phyloP scores from a whole-genome alignment of 2,329 filamentous ascomycete species.

The Chrysoporthe deuterocubensis region DNA sequence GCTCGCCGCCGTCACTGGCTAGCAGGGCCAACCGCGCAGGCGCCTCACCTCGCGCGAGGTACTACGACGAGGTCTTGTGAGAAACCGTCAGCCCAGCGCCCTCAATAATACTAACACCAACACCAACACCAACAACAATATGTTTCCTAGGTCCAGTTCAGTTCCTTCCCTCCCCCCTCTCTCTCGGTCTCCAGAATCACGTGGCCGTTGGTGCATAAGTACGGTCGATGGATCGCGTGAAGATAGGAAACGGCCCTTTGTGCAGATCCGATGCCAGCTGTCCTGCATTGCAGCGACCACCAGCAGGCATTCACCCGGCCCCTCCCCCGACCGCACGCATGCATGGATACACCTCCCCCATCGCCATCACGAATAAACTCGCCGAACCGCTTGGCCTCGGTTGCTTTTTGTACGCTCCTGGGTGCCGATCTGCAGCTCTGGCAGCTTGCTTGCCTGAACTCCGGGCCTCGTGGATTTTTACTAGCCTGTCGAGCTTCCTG shows the following conservation, averaged over 20 bases:
- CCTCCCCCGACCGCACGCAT: not conserved
- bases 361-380: too few species aligned
- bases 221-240: not conserved
- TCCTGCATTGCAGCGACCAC: constrained; percentile 20
- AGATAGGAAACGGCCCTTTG: constrained; percentile 4
- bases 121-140: too few species aligned
- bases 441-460: not conserved
- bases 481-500: not conserved
- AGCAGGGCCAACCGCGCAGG: not conserved
- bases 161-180: too few species aligned
- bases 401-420: not conserved
- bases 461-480: not conserved
- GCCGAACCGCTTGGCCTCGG: too few species aligned
- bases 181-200: not conserved
- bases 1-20: not conserved
- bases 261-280: constrained; percentile 24
- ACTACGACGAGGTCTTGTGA: not conserved
- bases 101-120: too few species aligned
- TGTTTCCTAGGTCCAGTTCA: too few species aligned
- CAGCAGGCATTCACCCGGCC: not conserved
- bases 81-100: not conserved
- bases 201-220: not conserved
- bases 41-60: not conserved
- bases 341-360: too few species aligned
- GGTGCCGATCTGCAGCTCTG: not conserved